These are phyloP conservation scores for Daldinia childiae DNA, from an alignment of 495 filamentous ascomycete genomes.

Conservation along the genomic window DNA sequence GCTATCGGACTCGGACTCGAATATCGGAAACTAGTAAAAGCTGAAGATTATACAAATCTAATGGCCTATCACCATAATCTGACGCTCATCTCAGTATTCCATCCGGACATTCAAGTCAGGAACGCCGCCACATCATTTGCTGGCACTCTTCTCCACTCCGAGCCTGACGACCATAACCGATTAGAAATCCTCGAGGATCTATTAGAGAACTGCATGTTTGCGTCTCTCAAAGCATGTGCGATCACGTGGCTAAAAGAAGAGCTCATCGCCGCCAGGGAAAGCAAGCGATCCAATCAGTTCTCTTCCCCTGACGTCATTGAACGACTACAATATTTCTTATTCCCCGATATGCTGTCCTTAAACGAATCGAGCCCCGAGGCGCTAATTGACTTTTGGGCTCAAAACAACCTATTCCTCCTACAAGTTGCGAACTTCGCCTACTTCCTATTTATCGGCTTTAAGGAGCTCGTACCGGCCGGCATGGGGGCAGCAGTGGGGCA, in stretches of 20 bases:
- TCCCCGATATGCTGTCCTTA: slow-evolving; percentile 50
- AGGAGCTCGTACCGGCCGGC: slow-evolving; percentile 50
- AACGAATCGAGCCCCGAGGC: slow-evolving; percentile 39
- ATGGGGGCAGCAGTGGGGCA: slow-evolving; percentile 59
- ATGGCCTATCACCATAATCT: slow-evolving; percentile 69
- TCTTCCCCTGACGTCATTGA: slow-evolving; percentile 61
- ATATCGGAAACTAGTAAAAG: slow-evolving; percentile 46
- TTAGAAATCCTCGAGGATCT: slow-evolving; percentile 82
- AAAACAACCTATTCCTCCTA: slow-evolving; percentile 54
- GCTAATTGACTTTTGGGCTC: slow-evolving; percentile 48
- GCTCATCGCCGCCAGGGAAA: slow-evolving; percentile 62
- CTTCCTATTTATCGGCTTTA: slow-evolving; percentile 59
- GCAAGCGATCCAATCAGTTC: slow-evolving; percentile 62
- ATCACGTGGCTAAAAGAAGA: slow-evolving; percentile 91
- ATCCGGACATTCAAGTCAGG: slow-evolving; percentile 70
- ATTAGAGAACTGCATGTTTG: slow-evolving; percentile 80
- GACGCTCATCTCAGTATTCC: slow-evolving; percentile 72
- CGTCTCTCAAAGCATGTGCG: slow-evolving; percentile 80
- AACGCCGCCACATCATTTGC: slow-evolving; percentile 80
- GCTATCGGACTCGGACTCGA: slow-evolving; percentile 63
- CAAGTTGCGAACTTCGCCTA: slow-evolving; percentile 62
- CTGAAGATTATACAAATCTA: slow-evolving; percentile 48
- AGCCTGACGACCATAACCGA: slow-evolving; percentile 74
- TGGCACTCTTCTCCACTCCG: slow-evolving; percentile 73
- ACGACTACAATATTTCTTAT: slow-evolving; percentile 56